Evolutionary conservation across 2,329 filamentous ascomycete species (phyloP), one percentile per base, ranked within the genome.

Genomic region (Trichoderma sp.): DNA sequence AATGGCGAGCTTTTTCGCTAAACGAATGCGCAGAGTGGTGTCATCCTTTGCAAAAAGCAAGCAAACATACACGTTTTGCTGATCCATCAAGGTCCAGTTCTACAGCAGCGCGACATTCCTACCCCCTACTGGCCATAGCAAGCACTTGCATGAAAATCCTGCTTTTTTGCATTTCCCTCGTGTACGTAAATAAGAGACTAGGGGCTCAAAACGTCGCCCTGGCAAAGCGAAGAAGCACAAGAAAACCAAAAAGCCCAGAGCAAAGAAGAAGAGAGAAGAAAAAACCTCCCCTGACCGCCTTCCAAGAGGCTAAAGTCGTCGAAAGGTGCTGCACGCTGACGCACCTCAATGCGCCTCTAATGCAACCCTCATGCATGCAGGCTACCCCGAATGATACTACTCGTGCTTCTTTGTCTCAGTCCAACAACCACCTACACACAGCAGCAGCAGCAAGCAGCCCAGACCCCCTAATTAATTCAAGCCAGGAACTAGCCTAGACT

Each of bases 271-370:
- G 47, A 50, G 11, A 23, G 23, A 20, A 20, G 11, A 23, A 50
- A 20, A 20, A 50, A 50, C n/a, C n/a, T 12, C 12, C 55, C 39
- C 57, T 69, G 66, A 69, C 66, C 66, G 57, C 66, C 39, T 53
- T 61, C 55, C 36, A 58, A 61, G n/a, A 61, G 36, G 50, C 47
- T 47, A 69, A n/a, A 32, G 50, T 53, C 55, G 26, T 50, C 30
- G 2, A 30, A n/a, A 20, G 6, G 11, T 13, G 15, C 66, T 69
- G 66, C 66, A 69, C 66, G 66, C 66, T 69, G 66, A 69, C 66
- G 66, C 66, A 69, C 57, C 57, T 26, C 55, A 20, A 69, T 69
- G 66, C 57, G 66, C 66, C 66, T 62, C 66, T 69, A 69, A 69
- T 62, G 66, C 66, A 58, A 9, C 32, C 64, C 5, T 58, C 23